Base-by-base conservation (phyloP, 2,329 filamentous ascomycete genomes). In the Diaporthe ilicicola region DNA sequence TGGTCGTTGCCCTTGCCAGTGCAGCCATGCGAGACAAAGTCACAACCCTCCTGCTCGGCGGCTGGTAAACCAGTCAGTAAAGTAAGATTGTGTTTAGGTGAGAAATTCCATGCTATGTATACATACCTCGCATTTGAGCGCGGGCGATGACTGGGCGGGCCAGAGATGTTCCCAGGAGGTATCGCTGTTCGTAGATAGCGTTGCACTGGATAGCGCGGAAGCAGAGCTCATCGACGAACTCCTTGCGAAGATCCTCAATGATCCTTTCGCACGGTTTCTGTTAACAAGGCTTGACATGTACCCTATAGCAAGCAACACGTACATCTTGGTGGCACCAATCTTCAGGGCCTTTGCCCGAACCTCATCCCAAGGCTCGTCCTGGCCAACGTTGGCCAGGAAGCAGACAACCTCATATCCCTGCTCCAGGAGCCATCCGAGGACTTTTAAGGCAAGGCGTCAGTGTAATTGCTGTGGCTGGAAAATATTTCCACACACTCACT, bases 161-260 rank as follows among this genome's bases (percentile, higher is more conserved):
- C 72, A 93, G 86, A 53, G 85, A 86, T 68, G 89, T 91, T 72
- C 89, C 88, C 73, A 81, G 77, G 51, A 84, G 81, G 73, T 81
- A 80, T 27, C 71, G 71, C 51, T 76, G 90, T 84, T 94, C 90
- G 79, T 91, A 92, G 80, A 90, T 88, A 73, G 89, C 89, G 75
- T 91, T 90, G 80, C 90, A 93, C 82, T 94, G 92, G 74, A 96
- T 89, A 73, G 93, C 93, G 66, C 89, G 91, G 88, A 91, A 95
- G 85, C 91, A 92, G 54, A 96, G 87, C 84, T 95, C 89, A 76
- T 94, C 92, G 75, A 96, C 89, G 78, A 96, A 95, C 54, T 94
- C 91, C 76, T 86, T 86, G 77, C 90, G 89, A 68, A 95, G 86
- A 80, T 96, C 89, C 73, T 86, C 82, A 74, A 90, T 86, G 74